Base-by-base conservation (phyloP, 78 protist genomes). In the Pigoraptor vietnamica region DNA sequence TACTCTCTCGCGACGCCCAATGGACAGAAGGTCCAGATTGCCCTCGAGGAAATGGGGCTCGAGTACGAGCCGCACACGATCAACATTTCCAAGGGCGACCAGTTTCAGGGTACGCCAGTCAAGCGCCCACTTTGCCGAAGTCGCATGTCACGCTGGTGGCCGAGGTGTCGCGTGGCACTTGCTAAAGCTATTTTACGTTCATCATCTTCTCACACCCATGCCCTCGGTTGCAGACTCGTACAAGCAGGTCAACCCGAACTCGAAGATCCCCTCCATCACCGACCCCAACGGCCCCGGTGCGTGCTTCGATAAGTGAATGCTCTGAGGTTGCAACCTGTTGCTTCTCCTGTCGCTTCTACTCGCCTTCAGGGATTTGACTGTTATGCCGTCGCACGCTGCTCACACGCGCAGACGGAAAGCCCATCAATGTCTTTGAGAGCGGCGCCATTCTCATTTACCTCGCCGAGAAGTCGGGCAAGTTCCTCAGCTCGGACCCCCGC, bases 391-490 rank as follows among this genome's bases (percentile, higher is more conserved):
- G 14, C 6, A 48, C 67, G 6, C 67, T 48, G 67, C 29, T 48
- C 14, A 21, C 67, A 48, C 67, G 29, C 67, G 67, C 67, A 1
- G 92, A 84, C 34, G 81, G 90, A 1, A 88, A 91, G 88, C 92
- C 93, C 1, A 37, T 94, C 32, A 33, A 35, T 34, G 92, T 97
- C 48, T 97, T 95, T 33, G 98, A 97, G 48, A 67, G 94, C 40
- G 98, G 92, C 9, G 90, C 97, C n/a, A 97, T 97, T 87, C 34
- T 96, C 56, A 24, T 93, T 21, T 95, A 97, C 48, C 90, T 97
- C 10, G 98, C 98, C 0, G 97, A 95, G 86, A 96, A 95, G 83
- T 0, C 23, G 33, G 67, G 39, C 91, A 29, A 81, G 87, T 93
- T 95, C 92, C 82, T 96, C 25, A 95, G 96, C 40, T 40, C 23